Percentiles rank a stretch among this genome's conserved stretches.
Evolutionary conservation across 108 stramenopile species (phyloP).

Genomic region (Nannochloropsis salina): DNA sequence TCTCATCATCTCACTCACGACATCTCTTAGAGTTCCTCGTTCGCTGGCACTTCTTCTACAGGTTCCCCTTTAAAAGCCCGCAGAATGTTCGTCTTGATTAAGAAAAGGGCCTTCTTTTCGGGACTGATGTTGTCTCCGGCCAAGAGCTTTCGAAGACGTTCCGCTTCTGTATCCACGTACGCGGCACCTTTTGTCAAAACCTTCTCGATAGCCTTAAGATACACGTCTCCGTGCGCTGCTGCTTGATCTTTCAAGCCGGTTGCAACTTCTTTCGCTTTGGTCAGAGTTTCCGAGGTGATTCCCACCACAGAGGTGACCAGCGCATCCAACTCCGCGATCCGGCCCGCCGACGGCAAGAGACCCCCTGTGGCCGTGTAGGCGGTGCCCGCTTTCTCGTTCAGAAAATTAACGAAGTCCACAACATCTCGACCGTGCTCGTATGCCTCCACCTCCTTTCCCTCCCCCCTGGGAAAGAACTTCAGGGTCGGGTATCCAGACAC

Average conservation of each 20-base stretch:
- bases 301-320: not conserved
- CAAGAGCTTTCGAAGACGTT: conserved; percentile 21
- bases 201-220: conserved; percentile 29
- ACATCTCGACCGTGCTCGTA: conserved; percentile 34
- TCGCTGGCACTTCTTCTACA: not conserved
- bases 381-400: conserved; percentile 38
- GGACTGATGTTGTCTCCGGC: conserved; percentile 22
- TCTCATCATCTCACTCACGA: not conserved
- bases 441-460: conserved; percentile 26
- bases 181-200: conserved; percentile 31
- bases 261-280: not conserved
- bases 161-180: conserved; percentile 34
- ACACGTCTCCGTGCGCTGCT: conserved; percentile 8
- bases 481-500: conserved; percentile 55
- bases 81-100: conserved; percentile 28
- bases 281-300: not conserved
- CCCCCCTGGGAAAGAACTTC: conserved; percentile 49
- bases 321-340: conserved; percentile 23
- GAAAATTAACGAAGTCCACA: conserved; percentile 34
- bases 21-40: not conserved
- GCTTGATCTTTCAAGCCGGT: not conserved
- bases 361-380: conserved; percentile 20
- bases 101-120: conserved; percentile 20
- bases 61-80: conserved; percentile 15
- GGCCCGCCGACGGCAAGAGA: conserved; percentile 30